phyloP scores from a whole-genome alignment of 805 yeast genomes.

The Ogataea nakhonphanomensis region DNA sequence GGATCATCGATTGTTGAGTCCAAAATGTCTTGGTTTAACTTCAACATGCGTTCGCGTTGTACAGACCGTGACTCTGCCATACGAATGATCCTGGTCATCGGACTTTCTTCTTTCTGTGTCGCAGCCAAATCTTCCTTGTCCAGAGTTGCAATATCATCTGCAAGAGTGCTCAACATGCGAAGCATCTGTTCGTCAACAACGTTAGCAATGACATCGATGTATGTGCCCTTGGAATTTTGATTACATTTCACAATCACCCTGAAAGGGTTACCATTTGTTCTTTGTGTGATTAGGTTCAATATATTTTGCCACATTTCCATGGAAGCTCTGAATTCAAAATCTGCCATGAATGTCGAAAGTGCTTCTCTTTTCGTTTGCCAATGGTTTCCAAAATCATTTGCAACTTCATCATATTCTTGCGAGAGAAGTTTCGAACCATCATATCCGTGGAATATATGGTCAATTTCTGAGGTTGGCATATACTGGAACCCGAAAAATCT shows the following conservation, averaged over 20 bases:
- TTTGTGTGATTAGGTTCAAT: slow-evolving; percentile 36
- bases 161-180: slow-evolving; percentile 16
- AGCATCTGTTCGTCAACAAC: slow-evolving; percentile 15
- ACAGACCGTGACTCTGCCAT: slow-evolving; percentile 16
- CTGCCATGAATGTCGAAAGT: slow-evolving; percentile 52
- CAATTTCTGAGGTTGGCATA: slow-evolving; percentile 70
- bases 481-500: slow-evolving; percentile 89
- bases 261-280: slow-evolving; percentile 34
- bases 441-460: slow-evolving; percentile 52
- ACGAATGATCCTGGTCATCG: slow-evolving; percentile 21
- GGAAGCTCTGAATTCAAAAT: slow-evolving; percentile 63
- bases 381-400: slow-evolving; percentile 27
- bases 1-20: slow-evolving; percentile 14
- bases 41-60: slow-evolving; percentile 15
- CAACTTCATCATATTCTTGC: slow-evolving; percentile 20
- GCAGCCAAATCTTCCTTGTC: slow-evolving; percentile 19
- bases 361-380: slow-evolving; percentile 33
- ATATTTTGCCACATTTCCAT: slow-evolving; percentile 48
- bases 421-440: not conserved
- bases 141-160: slow-evolving; percentile 18
- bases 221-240: not conserved
- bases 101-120: slow-evolving; percentile 15
- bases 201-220: slow-evolving; percentile 18
- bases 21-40: slow-evolving; percentile 19
- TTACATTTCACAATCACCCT: slow-evolving; percentile 31